Base-by-base conservation (phyloP, 306 rosid genomes). In the Luffa acutangula region DNA sequence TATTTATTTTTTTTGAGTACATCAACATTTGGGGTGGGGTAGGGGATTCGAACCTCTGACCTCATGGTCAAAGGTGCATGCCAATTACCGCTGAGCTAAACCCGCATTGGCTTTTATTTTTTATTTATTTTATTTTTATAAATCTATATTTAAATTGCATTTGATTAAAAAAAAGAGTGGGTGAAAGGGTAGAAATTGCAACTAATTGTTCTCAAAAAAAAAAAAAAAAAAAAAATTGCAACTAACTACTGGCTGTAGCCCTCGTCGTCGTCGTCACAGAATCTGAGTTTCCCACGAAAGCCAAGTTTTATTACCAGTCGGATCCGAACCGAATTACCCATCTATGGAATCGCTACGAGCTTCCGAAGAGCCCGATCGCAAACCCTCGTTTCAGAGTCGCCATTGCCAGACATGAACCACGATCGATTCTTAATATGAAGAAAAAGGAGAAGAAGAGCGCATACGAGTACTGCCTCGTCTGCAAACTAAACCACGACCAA, bases 391-490 rank as follows among this genome's bases (percentile, higher is more conserved):
- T 76, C 17, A 69, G 41, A 75, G 58, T 37, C 25, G 60, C 70
- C 63, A 36, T 74, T 4, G 39, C 1, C 52, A 80, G 74, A 60
- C 15, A 21, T n/a, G 73, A 46, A 25, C 42, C n/a, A 69, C 17
- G 33, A 69, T 42, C 53, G 12, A 21, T 12, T 21, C 56, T 57
- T 31, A 52, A 63, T 3, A 62, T 78, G 76, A 78, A 75, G 76
- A 57, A 37, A 78, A 76, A 56, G 84, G 67, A 84, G 79, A 85
- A 85, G 86, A 79, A 80, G 79, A 79, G 56, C 33, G 91, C 87
- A 64, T 95, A 83, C 85, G 98, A 88, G 83, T 91, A 86, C 88
- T 92, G 98, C 88, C 80, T 83, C 48, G 92, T 89, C 5, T 95
- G 97, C 90, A 86, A 90, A 33, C 71, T 91, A 49, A 95, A 91